Evolutionary conservation across 2,329 filamentous ascomycete species (phyloP).

Genomic region (Emergomyces orientalis): DNA sequence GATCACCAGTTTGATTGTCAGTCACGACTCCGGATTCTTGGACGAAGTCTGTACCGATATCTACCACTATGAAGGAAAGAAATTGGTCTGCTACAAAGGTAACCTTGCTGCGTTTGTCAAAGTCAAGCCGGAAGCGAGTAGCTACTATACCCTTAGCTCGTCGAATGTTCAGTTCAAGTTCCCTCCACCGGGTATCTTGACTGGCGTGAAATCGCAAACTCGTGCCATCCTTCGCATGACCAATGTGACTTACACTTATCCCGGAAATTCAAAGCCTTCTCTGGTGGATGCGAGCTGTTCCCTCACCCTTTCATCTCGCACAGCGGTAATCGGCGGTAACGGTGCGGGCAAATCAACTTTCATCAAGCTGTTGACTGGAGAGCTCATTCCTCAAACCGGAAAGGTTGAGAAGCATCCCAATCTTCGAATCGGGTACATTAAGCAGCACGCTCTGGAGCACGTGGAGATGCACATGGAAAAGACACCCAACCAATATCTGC

Average conservation of each 20-base stretch:
- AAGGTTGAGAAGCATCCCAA: conserved; percentile 98
- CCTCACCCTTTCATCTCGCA: conserved; percentile 78
- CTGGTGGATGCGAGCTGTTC: conserved; percentile 78
- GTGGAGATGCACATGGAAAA: conserved; percentile 99
- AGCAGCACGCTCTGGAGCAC: conserved; percentile 97
- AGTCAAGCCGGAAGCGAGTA: conserved; percentile 86
- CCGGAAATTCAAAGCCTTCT: conserved; percentile 79
- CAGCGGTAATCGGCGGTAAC: conserved; percentile 94
- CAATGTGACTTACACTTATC: conserved; percentile 87
- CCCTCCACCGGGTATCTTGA: conserved; percentile 85
- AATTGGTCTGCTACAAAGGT: conserved; percentile 54
- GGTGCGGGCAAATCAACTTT: conserved; percentile 97
- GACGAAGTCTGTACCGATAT: conserved; percentile 98
- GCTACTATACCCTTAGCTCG: conserved; percentile 91
- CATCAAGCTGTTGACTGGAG: conserved; percentile 93
- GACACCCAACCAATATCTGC: conserved; percentile 96
- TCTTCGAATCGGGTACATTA: conserved; percentile 97
- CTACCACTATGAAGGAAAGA: conserved; percentile 98
- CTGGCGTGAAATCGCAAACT: conserved; percentile 90
- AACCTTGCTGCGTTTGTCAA: conserved; percentile 63
- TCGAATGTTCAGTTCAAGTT: conserved; percentile 95
- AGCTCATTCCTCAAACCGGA: conserved; percentile 71
- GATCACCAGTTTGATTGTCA: conserved; percentile 95
- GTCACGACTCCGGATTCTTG: conserved; percentile 94
- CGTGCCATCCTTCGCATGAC: conserved; percentile 92